phyloP scores from a whole-genome alignment of 805 yeast species.

The Saturnispora dispora region DNA sequence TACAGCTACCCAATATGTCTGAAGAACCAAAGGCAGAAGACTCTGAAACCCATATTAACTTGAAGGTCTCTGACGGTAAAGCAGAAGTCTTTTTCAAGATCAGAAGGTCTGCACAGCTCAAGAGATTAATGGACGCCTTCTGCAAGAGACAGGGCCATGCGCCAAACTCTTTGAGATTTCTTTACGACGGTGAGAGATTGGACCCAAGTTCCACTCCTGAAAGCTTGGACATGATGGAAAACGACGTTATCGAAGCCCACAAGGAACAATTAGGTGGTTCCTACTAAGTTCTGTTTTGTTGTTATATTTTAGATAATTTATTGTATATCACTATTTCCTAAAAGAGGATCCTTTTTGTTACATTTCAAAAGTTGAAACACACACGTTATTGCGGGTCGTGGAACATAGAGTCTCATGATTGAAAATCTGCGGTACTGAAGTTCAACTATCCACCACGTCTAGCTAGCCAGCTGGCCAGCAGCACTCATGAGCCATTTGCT shows the following conservation, averaged over 20 bases:
- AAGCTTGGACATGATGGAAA: constrained; percentile 86
- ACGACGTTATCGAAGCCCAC: constrained; percentile 94
- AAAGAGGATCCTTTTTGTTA: neutral
- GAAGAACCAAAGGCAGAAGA: constrained; percentile 45
- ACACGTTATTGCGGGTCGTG: too few species aligned
- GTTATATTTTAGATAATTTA: neutral
- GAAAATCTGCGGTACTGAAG: too few species aligned
- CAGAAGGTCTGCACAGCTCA: constrained; percentile 84
- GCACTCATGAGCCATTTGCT: neutral
- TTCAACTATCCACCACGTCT: too few species aligned
- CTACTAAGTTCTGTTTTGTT: constrained; percentile 1
- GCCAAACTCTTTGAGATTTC: constrained; percentile 70
- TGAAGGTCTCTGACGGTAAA: constrained; percentile 88
- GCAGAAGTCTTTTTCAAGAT: constrained; percentile 95
- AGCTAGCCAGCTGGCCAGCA: neutral
- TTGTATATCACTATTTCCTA: constrained; percentile 1
- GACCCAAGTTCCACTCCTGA: constrained; percentile 87
- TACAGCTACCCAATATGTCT: constrained; percentile 18
- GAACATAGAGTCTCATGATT: too few species aligned
- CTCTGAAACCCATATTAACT: constrained; percentile 55
- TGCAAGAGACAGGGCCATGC: constrained; percentile 96
- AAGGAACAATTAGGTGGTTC: constrained; percentile 82
- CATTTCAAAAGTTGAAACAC: too few species aligned
- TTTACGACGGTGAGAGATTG: constrained; percentile 89
- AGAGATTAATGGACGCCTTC: constrained; percentile 93